phyloP scores from a whole-genome alignment of 139 green algal species.

The Astrephomene gubernaculifera region DNA sequence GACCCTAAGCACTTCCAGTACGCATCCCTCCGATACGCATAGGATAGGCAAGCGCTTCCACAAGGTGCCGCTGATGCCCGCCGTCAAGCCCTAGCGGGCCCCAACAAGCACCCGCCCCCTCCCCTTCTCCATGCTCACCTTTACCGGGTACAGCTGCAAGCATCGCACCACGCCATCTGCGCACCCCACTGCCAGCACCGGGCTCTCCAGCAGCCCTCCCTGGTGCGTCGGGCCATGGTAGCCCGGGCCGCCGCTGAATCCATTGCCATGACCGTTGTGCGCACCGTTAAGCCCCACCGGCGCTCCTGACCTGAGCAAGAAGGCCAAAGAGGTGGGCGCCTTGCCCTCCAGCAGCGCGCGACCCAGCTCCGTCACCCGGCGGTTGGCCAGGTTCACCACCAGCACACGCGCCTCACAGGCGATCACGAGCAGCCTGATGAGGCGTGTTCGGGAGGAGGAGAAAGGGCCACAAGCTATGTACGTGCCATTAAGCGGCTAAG shows the following conservation, averaged over 20 bases:
- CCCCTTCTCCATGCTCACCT: too few relatives aligned
- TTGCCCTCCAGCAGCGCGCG: constrained; percentile 57
- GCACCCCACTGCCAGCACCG: constrained; percentile 64
- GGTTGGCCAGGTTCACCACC: constrained; percentile 60
- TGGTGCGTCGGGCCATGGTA: neutral
- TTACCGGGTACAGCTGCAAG: constrained; percentile 54
- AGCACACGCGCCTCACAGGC: constrained; percentile 66
- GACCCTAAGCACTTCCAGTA: too few relatives aligned
- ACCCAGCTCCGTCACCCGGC: constrained; percentile 51
- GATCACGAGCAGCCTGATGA: constrained; percentile 60
- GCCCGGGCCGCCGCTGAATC: neutral
- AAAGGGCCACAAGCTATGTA: too few relatives aligned
- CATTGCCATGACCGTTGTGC: neutral
- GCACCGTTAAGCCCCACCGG: too few relatives aligned
- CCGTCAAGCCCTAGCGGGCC: too few relatives aligned
- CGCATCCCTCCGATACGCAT: too few relatives aligned
- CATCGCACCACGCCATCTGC: constrained; percentile 65
- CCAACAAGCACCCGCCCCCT: too few relatives aligned
- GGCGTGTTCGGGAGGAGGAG: too few relatives aligned
- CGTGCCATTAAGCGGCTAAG: too few relatives aligned
- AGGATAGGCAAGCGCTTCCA: too few relatives aligned
- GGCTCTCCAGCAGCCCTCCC: constrained; percentile 38
- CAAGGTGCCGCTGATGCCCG: too few relatives aligned
- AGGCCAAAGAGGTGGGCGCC: constrained; percentile 50
- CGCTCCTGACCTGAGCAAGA: constrained; percentile 53